phyloP scores from a whole-genome alignment of 768 basidiomycete genomes.

The Cyathus striatus region DNA sequence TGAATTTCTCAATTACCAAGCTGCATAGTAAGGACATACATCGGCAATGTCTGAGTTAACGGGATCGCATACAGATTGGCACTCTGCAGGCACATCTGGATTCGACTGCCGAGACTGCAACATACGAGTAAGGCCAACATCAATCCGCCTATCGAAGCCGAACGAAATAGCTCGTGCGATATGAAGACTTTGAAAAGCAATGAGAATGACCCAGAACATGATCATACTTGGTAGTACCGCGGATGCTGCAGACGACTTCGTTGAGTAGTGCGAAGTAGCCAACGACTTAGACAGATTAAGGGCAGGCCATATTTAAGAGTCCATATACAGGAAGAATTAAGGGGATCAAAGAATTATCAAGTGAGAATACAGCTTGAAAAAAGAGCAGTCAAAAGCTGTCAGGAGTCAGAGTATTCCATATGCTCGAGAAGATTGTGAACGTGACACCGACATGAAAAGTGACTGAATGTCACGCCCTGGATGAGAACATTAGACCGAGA shows the following conservation, averaged over 20 bases:
- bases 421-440: neutral
- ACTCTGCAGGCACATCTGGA: constrained; percentile 26
- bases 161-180: neutral
- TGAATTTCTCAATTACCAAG: neutral
- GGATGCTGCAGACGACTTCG: neutral
- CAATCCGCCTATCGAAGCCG: neutral
- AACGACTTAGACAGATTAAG: neutral
- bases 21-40: constrained; percentile 7
- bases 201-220: neutral
- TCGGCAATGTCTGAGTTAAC: constrained; percentile 13
- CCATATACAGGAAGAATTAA: neutral
- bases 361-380: neutral
- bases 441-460: neutral
- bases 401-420: neutral
- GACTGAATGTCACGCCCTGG: neutral
- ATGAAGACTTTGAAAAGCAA: neutral
- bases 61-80: constrained; percentile 23
- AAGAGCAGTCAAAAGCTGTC: neutral
- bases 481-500: neutral
- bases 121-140: neutral
- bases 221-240: neutral
- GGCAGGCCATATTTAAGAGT: neutral
- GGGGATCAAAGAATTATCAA: neutral
- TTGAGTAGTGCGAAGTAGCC: neutral
- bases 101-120: constrained; percentile 1